Evolutionary conservation across 163 green algal genomes (phyloP), one percentile per base, ranked within the genome.

Genomic region (Volvox carteri): DNA sequence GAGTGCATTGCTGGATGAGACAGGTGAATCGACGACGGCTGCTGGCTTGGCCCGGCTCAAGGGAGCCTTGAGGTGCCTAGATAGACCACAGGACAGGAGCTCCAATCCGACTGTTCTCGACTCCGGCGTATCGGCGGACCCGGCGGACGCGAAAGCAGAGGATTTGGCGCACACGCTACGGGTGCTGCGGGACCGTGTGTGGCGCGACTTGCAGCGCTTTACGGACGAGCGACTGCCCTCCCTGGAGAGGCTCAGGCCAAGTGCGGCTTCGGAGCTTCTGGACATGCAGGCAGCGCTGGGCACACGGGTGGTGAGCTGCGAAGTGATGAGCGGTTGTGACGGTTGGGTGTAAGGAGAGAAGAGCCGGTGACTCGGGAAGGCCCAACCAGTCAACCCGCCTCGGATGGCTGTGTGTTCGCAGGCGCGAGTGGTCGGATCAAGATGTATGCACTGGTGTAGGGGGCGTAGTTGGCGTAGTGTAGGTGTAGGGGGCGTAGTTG

Each of bases 251-350:
- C 19, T 54, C 60, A 3, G 8, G 42, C 25, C 65, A 3, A 35
- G n/a, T 0, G 30, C 79, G 62, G 81, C 25, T 44, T 54, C 33
- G 35, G 33, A 42, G 35, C 52, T 88, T 33, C 48, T 81, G 67
- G 81, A 80, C 35, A 28, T 88, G 46, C 67, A 74, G 67, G 48
- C 81, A 0, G n/a, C 33, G 19, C 67, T 88, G 35, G 81, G 81
- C 33, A 74, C 78, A 4, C 50, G 33, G 4, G 25, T 19, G 78
- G 78, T 84, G 21, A 23, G 78, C 68, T 11, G 42, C 14, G 12
- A 41, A 7, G 44, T 9, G 8, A 42, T 14, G n/a, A 44, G 28
- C 28, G n/a, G 25, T 46, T 21, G 73, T 25, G 41, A 1, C 1
- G 39, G 23, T 52, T 56, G 70, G 5, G 70, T 35, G 8, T 78